A percentile compares a stretch with the other conserved stretches of the same genome.
phyloP scores from a whole-genome alignment of 2,329 filamentous ascomycete genomes.

The Aspergillus luchuensis region DNA sequence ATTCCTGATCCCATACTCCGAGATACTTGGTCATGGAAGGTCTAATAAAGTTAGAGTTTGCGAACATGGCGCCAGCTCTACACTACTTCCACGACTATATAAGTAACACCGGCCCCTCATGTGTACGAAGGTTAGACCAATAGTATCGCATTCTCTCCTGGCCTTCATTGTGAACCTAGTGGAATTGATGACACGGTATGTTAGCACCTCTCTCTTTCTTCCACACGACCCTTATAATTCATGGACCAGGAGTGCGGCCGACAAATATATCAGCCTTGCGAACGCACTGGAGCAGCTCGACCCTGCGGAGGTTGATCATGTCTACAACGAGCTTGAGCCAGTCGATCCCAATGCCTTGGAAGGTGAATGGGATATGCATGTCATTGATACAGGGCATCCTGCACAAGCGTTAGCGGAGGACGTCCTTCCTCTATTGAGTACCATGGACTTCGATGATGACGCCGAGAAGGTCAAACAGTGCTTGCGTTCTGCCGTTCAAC shows the following conservation, averaged over 20 bases:
- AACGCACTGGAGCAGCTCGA: neutral
- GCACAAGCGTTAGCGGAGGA: constrained; percentile 1
- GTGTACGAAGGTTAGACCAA: no score
- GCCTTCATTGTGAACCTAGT: no score
- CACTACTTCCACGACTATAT: no score
- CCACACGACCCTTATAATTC: neutral
- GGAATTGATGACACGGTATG: neutral
- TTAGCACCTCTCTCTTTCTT: neutral
- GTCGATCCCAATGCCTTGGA: neutral
- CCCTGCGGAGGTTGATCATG: neutral
- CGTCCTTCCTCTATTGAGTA: neutral
- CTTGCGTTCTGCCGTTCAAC: no score
- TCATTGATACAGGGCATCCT: constrained; percentile 1
- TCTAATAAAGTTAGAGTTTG: no score
- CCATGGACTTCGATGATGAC: neutral
- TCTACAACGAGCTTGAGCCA: neutral
- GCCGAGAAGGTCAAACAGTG: neutral
- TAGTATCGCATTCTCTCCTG: no score
- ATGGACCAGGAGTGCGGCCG: neutral
- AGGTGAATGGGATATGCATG: constrained; percentile 1
- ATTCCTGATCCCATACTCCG: no score
- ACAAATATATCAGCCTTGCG: neutral
- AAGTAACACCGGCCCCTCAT: no score
- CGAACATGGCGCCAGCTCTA: no score
- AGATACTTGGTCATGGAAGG: no score